These are phyloP conservation scores for Populus tomentosa DNA, from an alignment of 441 rosid species.

Conservation along the genomic window DNA sequence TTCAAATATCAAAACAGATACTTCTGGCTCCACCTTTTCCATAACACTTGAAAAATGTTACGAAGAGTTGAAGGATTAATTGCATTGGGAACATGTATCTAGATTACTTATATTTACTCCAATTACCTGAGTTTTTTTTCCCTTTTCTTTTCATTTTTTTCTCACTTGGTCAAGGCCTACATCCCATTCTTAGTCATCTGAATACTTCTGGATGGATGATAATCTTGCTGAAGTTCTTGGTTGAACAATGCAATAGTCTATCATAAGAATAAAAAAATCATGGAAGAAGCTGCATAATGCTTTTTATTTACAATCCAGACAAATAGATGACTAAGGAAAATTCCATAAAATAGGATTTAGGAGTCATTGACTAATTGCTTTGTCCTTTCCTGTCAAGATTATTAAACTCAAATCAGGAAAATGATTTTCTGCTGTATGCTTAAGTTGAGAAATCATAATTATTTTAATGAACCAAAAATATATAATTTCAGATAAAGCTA, in stretches of 20 bases:
- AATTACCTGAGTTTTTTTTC: no score
- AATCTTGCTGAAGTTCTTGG: neutral
- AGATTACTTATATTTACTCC: neutral
- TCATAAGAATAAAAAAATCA: neutral
- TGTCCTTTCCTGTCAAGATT: neutral
- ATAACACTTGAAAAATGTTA: no score
- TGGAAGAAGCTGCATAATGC: neutral
- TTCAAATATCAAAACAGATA: no score
- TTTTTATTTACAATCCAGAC: no score
- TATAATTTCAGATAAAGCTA: neutral
- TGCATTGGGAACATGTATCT: no score
- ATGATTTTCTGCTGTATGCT: neutral
- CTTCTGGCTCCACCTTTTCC: no score
- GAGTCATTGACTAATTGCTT: neutral
- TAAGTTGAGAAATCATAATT: neutral
- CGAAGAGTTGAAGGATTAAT: no score
- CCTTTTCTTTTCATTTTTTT: no score
- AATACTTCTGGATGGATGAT: neutral
- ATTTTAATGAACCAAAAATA: neutral
- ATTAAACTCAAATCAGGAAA: neutral
- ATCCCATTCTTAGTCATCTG: neutral
- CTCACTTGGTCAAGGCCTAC: neutral
- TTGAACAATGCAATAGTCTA: neutral
- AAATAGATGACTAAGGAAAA: neutral
- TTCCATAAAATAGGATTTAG: neutral